phyloP scores from a whole-genome alignment of 257 asterid species.

The Solanum ahanhuiri region DNA sequence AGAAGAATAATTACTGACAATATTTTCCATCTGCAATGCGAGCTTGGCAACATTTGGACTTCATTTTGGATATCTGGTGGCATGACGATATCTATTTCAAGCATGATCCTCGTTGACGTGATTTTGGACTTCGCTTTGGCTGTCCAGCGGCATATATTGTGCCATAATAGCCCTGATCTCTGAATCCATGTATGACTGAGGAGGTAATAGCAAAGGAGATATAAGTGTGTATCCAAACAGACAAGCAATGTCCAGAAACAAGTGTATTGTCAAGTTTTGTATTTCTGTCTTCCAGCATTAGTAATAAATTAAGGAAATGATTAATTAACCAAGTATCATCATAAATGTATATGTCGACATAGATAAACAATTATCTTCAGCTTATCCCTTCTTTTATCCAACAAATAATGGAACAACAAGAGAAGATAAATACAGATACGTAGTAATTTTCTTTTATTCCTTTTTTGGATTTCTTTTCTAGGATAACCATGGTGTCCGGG shows the following conservation, averaged over 20 bases:
- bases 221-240: background rate
- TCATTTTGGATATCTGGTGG: constrained; percentile 3
- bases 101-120: constrained; percentile 49
- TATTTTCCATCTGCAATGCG: background rate
- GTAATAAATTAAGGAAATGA: background rate
- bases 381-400: background rate
- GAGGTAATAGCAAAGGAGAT: background rate
- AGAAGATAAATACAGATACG: background rate
- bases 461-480: background rate
- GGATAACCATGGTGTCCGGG: background rate
- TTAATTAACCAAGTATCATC: background rate
- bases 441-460: background rate
- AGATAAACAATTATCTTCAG: background rate
- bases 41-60: background rate
- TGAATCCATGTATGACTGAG: constrained; percentile 84
- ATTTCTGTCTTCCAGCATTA: background rate
- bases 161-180: constrained; percentile 97
- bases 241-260: background rate
- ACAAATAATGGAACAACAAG: background rate
- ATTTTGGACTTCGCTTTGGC: constrained; percentile 61
- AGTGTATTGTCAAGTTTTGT: background rate
- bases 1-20: background rate
- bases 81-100: constrained; percentile 14
- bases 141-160: constrained; percentile 89
- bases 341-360: background rate